Evolutionary conservation across 352 stramenopile species (phyloP).

Genomic region (Globisporangium takayamanum): DNA sequence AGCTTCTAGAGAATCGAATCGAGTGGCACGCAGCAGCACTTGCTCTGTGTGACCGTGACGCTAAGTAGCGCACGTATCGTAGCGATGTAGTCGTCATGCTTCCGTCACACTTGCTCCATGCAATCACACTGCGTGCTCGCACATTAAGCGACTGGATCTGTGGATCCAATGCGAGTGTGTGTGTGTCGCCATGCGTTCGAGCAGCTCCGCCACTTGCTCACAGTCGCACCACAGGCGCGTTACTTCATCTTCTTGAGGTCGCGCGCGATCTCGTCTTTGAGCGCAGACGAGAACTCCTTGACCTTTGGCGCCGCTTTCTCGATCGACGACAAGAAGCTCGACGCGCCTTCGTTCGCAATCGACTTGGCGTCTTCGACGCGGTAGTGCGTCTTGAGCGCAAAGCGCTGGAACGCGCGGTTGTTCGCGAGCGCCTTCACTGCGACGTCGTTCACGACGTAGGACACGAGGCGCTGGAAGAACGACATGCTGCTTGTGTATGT

Average conservation of each 20-base stretch:
- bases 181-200: background rate
- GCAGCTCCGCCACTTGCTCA: background rate
- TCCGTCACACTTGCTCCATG: background rate
- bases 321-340: constrained; percentile 40
- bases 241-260: constrained; percentile 79
- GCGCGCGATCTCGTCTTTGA: constrained; percentile 66
- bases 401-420: constrained; percentile 77
- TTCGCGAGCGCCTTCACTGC: constrained; percentile 79
- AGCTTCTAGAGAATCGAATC: background rate
- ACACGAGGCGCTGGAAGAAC: constrained; percentile 78
- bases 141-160: background rate
- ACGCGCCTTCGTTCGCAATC: constrained; percentile 41
- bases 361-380: constrained; percentile 78
- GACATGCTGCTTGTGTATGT: constrained; percentile 30
- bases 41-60: too few relatives aligned
- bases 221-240: background rate
- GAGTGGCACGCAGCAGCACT: too few relatives aligned
- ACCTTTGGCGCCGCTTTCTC: constrained; percentile 64
- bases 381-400: constrained; percentile 83
- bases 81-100: background rate
- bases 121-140: too few relatives aligned
- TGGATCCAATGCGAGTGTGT: background rate
- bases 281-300: constrained; percentile 61
- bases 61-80: background rate
- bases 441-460: constrained; percentile 81